phyloP scores from a whole-genome alignment of 31 red algal genomes.

The Pterothamnion heteromorphum region DNA sequence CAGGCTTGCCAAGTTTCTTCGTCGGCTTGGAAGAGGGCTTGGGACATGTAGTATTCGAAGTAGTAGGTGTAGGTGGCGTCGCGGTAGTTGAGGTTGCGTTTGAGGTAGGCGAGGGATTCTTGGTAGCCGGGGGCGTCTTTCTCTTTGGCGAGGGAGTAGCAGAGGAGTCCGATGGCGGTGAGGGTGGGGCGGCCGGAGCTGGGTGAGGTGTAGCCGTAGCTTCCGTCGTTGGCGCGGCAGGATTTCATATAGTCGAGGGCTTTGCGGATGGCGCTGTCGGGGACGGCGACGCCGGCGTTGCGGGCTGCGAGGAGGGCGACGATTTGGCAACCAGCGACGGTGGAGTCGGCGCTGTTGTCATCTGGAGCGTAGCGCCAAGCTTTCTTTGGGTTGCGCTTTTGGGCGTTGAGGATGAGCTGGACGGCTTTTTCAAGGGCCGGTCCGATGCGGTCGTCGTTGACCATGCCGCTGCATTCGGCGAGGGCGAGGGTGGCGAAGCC shows the following conservation, averaged over 20 bases:
- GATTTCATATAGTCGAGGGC: not conserved
- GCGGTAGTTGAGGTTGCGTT: not conserved
- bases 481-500: not conserved
- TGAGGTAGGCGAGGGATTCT: not conserved
- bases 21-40: not conserved
- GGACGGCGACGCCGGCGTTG: not conserved
- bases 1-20: not conserved
- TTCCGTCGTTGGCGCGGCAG: not conserved
- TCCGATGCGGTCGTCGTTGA: not conserved
- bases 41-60: not conserved
- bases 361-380: not conserved
- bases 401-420: not conserved
- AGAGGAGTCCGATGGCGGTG: not conserved
- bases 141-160: not conserved
- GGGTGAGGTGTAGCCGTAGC: not conserved
- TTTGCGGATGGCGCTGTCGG: not conserved
- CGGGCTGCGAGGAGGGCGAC: not conserved
- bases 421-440: not conserved
- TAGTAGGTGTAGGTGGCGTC: not conserved
- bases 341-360: not conserved
- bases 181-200: not conserved
- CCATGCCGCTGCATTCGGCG: not conserved
- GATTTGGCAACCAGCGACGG: not conserved
- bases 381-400: not conserved
- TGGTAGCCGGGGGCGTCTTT: not conserved